Conservation (phyloP, 23 red algal species). For the Agarophyton chilense region DNA sequence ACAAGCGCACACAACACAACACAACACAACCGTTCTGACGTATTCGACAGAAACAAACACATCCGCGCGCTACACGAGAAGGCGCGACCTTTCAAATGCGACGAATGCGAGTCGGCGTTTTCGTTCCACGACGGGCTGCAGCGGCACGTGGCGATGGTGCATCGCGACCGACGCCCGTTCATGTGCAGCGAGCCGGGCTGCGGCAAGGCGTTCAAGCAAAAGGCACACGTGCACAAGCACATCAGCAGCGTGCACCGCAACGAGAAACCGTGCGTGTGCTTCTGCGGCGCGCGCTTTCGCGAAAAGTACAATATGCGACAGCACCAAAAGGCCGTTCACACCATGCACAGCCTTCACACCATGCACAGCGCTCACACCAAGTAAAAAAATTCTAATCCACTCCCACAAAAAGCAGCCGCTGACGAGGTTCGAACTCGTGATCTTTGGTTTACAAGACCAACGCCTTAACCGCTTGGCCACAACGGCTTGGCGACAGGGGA, state of each 20-base stretch:
- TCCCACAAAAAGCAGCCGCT: not conserved
- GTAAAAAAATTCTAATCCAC: too few species aligned
- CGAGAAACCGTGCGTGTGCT: constrained; percentile 66
- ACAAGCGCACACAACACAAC: not conserved
- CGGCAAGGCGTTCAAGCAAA: constrained; percentile 82
- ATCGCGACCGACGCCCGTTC: constrained; percentile 63
- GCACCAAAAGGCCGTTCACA: constrained; percentile 69
- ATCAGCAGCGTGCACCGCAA: constrained; percentile 62
- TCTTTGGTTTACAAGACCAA: constrained; percentile 51
- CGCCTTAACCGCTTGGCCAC: constrained; percentile 48
- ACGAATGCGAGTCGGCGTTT: constrained; percentile 53
- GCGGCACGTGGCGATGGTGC: constrained; percentile 72
- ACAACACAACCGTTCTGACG: not conserved
- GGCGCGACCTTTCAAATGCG: constrained; percentile 60
- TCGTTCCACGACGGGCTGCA: constrained; percentile 72
- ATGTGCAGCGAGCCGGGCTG: constrained; percentile 60
- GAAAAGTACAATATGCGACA: constrained; percentile 70
- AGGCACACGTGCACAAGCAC: constrained; percentile 73
- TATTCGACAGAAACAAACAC: constrained; percentile 59
- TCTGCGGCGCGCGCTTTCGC: constrained; percentile 69
- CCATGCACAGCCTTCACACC: constrained; percentile 6
- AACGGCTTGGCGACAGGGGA: not conserved
- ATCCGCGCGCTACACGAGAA: constrained; percentile 72
- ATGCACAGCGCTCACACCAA: too few species aligned
- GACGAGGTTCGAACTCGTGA: constrained; percentile 49